Evolutionary conservation across 1,284 basidiomycete genomes (phyloP), one percentile per base, ranked within the genome.

Genomic region (Irpex rosettiformis): DNA sequence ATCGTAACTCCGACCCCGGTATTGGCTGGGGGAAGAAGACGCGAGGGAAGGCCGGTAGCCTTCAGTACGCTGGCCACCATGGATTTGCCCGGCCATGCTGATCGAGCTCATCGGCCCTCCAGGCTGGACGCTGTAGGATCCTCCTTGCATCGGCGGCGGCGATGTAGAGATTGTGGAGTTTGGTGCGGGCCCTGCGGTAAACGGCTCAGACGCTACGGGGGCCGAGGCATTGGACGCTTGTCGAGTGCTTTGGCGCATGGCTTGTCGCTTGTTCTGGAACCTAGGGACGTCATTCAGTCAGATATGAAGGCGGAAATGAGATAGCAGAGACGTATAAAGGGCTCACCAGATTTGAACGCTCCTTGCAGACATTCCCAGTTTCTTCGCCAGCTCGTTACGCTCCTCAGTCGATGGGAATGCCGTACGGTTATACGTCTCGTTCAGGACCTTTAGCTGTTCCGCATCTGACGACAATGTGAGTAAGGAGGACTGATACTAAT

Each of bases 201-300:
- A 63, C 33, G 62, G 62, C 52, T 63, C 62, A 11, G 62, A 57
- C 11, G 60, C 54, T 21, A 56, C 47, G 18, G 62, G 57, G 54
- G 72, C 66, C 27, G 69, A 66, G 51, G 77, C 67, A 58, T 75
- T 75, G 4, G 80, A 77, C 45, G 83, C 76, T 67, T 87, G 84
- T 55, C 88, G 85, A 62, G 83, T 83, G 13, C 85, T 88, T 72
- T 89, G 87, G 57, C 88, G 80, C 84, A 86, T 87, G 16, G 87
- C 83, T 70, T 92, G 90, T 57, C 89, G 79, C 74, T 91, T 91
- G 68, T 92, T 92, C 75, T 92, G 90, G 75, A 92, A 92, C 89
- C 89, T 91, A 51, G 24, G 56, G 43, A 48, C 54, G 43, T 52
- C 42, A 51, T 54, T 51, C 22, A 54, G 54, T 21, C 7, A 53